These are phyloP conservation scores for Penicillium arizonense DNA, from an alignment of 495 filamentous ascomycete genomes.

Conservation along the genomic window DNA sequence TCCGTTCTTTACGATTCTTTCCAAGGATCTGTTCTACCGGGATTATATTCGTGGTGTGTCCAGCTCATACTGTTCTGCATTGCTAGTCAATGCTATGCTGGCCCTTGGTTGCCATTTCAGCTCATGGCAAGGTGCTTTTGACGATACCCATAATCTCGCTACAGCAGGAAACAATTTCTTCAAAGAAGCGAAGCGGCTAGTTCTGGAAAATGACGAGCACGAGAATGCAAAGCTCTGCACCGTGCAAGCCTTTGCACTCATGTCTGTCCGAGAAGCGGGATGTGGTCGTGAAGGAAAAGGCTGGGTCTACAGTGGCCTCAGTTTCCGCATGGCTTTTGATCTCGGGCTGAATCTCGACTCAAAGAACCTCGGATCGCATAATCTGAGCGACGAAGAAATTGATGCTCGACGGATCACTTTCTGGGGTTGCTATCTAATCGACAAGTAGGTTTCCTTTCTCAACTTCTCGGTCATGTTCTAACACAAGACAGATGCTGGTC, in stretches of 20 bases:
- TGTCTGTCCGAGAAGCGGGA: conserved; percentile 95
- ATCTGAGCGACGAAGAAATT: conserved; percentile 75
- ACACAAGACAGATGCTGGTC: conserved; percentile 74
- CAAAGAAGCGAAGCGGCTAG: conserved; percentile 85
- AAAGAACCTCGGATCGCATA: conserved; percentile 56
- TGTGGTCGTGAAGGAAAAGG: conserved; percentile 94
- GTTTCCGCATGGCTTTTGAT: conserved; percentile 97
- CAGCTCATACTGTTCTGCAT: conserved; percentile 75
- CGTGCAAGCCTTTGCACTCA: conserved; percentile 89
- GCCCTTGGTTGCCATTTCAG: conserved; percentile 95
- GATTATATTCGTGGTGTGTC: conserved; percentile 73
- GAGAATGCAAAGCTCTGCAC: conserved; percentile 89
- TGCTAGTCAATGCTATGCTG: conserved; percentile 96
- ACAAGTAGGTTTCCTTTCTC: conserved; percentile 60
- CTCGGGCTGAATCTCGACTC: conserved; percentile 90
- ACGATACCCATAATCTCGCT: conserved; percentile 65
- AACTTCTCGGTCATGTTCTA: conserved; percentile 9
- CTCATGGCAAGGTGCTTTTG: conserved; percentile 66
- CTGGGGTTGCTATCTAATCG: conserved; percentile 98
- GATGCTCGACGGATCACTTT: conserved; percentile 91
- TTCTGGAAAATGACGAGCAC: conserved; percentile 90
- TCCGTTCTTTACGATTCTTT: conserved; percentile 90
- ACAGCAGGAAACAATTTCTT: conserved; percentile 98
- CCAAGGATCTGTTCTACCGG: conserved; percentile 83
- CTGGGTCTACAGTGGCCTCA: conserved; percentile 98